A percentile compares a stretch with the other conserved stretches of the same genome.
Conservation (phyloP, 306 rosid species). For the Quercus glauca region DNA sequence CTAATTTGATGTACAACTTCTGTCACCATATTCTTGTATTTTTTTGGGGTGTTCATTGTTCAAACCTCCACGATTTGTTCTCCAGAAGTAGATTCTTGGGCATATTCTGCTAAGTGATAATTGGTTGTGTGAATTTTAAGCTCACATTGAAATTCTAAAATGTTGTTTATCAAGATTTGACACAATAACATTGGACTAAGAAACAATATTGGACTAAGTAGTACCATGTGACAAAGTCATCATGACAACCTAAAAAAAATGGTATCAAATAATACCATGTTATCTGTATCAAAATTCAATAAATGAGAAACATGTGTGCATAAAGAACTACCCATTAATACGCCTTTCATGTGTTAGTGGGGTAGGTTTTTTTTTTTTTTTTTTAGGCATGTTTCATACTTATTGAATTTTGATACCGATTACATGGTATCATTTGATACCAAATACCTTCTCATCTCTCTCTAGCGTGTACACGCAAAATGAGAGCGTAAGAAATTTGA, state of each 20-base stretch:
- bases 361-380: no score
- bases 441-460: fast-evolving
- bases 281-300: fast-evolving
- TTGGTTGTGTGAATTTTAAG: not conserved
- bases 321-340: no score
- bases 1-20: no score
- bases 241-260: not conserved
- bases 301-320: no score
- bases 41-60: no score
- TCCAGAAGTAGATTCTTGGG: not conserved
- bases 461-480: no score
- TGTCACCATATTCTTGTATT: no score
- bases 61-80: not conserved
- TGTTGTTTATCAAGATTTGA: not conserved
- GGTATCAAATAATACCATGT: no score
- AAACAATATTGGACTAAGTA: not conserved
- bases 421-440: no score
- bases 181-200: not conserved
- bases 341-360: fast-evolving
- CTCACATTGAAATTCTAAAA: not conserved
- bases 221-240: not conserved
- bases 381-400: fast-evolving
- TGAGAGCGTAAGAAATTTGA: no score
- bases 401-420: fast-evolving
- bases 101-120: not conserved